phyloP scores from a whole-genome alignment of 2,329 filamentous ascomycete species.

The Diaporthe vaccinii region DNA sequence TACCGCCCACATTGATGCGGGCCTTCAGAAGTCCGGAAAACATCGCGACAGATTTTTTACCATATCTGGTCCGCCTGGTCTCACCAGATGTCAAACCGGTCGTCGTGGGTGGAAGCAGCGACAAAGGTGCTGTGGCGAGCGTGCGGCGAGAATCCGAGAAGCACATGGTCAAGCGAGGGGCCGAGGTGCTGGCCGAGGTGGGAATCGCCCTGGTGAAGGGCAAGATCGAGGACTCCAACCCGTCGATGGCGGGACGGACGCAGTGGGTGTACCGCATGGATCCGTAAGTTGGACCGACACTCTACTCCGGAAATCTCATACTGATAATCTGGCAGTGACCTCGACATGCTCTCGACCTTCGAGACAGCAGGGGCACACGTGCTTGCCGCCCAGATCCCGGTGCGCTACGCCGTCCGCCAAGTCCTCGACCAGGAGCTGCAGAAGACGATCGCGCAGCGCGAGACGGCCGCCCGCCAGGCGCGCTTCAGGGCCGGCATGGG shows the following conservation, averaged over 20 bases:
- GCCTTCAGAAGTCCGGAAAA: conserved; percentile 84
- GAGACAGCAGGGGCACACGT: conserved; percentile 73
- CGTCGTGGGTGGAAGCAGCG: conserved; percentile 76
- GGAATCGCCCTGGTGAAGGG: conserved; percentile 86
- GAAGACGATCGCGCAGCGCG: conserved; percentile 77
- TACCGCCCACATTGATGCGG: conserved; percentile 79
- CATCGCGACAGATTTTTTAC: conserved; percentile 85
- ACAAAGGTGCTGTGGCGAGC: conserved; percentile 74
- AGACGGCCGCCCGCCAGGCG: conserved; percentile 75
- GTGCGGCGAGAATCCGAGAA: conserved; percentile 91
- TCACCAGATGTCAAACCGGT: conserved; percentile 93
- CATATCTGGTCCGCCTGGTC: conserved; percentile 86
- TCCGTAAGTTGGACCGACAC: conserved; percentile 71
- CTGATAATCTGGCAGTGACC: conserved; percentile 58
- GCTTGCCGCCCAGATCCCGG: conserved; percentile 74
- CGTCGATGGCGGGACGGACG: conserved; percentile 65
- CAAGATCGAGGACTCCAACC: conserved; percentile 72
- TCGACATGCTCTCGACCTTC: conserved; percentile 85
- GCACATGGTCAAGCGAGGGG: conserved; percentile 81
- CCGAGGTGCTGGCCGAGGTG: conserved; percentile 85
- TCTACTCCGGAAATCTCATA: background rate
- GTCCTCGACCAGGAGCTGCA: conserved; percentile 92
- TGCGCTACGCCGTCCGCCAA: conserved; percentile 92
- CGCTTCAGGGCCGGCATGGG: conserved; percentile 69
- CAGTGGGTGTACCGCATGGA: conserved; percentile 95